These are phyloP conservation scores for Sporothrix pallida DNA, from an alignment of 2,329 filamentous ascomycete genomes.

Conservation along the genomic window DNA sequence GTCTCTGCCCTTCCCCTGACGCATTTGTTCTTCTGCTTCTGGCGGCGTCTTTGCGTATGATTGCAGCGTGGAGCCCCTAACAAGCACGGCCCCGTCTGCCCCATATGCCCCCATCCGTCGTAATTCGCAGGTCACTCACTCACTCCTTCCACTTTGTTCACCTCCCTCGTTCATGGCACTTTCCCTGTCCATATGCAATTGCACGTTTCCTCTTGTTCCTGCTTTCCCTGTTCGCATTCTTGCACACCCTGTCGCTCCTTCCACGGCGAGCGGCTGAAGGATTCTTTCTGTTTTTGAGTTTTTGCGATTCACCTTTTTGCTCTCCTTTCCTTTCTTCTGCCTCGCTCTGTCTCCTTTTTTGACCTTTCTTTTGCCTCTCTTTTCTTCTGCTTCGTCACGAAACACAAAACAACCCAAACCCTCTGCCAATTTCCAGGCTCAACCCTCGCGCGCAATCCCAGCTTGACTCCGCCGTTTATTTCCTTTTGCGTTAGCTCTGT, in stretches of 20 bases:
- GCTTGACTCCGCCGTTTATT: constrained; percentile 8
- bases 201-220: constrained; percentile 11
- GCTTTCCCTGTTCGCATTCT: neutral
- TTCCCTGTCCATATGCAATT: constrained; percentile 26
- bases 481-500: constrained; percentile 17
- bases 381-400: neutral
- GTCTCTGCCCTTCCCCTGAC: neutral
- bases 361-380: neutral
- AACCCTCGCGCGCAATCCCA: neutral
- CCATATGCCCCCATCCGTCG: constrained; percentile 14
- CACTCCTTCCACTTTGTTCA: neutral
- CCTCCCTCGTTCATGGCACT: neutral
- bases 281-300: neutral
- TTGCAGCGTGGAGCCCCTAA: constrained; percentile 28
- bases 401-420: neutral
- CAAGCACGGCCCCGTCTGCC: constrained; percentile 22
- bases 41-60: constrained; percentile 11
- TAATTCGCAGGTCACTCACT: neutral
- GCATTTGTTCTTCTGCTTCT: constrained; percentile 17
- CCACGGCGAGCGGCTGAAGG: constrained; percentile 17
- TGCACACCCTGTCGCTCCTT: constrained; percentile 12
- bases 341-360: neutral
- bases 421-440: neutral
- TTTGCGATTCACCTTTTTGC: neutral
- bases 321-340: neutral